Evolutionary conservation across 257 asterid species (phyloP), one percentile per base, ranked within the genome.

Genomic region (Scutellaria barbata): DNA sequence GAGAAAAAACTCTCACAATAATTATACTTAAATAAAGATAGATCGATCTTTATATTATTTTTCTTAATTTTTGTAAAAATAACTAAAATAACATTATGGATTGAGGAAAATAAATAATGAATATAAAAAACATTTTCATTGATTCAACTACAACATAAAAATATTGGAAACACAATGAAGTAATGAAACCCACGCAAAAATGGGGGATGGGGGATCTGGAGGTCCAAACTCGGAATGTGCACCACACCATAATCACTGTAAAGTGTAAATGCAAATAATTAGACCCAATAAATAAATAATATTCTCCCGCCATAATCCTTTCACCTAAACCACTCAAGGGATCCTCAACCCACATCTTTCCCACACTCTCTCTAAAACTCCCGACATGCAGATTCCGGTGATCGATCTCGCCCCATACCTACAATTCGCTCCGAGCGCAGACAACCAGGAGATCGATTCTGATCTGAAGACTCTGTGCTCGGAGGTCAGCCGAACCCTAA

Each of bases 401-500:
- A 82, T 93, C 79, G 97, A 93, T 93, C 78, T 93, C 41, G 79
- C 85, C 14, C 87, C 95, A 0, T 93, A 85, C 81, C 62, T 93
- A 53, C 80, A 85, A 51, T 74, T 69, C 71, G 69, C 80, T 7
- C 37, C 76, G 25, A 63, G 50, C 66, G 20, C 83, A 0, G 84
- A 33, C 22, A 25, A 64, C 5, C 70, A 51, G 41, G 78, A 74
- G 57, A 68, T 76, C 76, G 88, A 82, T 79, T 79, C 82, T n/a
- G 30, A 76, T 37, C 79, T 87, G 33, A 80, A 79, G 79, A 63
- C 70, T 45, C 76, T 94, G 52, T 94, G 97, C 81, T 72, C 74
- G 20, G 93, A 91, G 79, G 99, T 94, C 45, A 89, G 96, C 71
- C 90, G 86, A 81, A 88, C 92, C 87, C 98, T 94, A 73, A 82